A percentile compares a stretch with the other conserved stretches of the same genome.
Conservation (phyloP, 352 stramenopile species). For the Phytophthora sojae region DNA sequence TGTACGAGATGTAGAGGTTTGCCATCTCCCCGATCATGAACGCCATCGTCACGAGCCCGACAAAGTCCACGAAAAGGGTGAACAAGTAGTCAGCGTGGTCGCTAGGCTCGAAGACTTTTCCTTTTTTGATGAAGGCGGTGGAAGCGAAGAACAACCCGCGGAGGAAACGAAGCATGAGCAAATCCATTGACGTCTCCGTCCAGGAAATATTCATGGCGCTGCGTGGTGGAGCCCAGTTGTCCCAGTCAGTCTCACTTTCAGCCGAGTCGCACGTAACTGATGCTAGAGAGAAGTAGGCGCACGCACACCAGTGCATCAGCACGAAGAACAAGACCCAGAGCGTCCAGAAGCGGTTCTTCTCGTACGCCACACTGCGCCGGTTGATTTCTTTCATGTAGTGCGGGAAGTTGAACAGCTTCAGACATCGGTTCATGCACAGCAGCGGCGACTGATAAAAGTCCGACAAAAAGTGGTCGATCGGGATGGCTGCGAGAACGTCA, state of each 20-base stretch:
- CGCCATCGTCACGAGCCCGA: slow-evolving; percentile 51
- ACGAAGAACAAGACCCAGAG: slow-evolving; percentile 54
- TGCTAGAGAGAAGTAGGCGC: slow-evolving; percentile 50
- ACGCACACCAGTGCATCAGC: slow-evolving; percentile 61
- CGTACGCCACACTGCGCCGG: slow-evolving; percentile 59
- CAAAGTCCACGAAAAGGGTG: slow-evolving; percentile 49
- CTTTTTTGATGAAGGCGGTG: slow-evolving; percentile 56
- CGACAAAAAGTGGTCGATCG: slow-evolving; percentile 57
- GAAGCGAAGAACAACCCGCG: slow-evolving; percentile 57
- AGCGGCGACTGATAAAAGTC: slow-evolving; percentile 54
- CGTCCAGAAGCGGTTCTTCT: slow-evolving; percentile 53
- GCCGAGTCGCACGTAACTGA: slow-evolving; percentile 4
- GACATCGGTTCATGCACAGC: slow-evolving; percentile 55
- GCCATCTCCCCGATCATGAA: slow-evolving; percentile 66
- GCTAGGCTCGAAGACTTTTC: slow-evolving; percentile 43
- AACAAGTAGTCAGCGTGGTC: slow-evolving; percentile 42
- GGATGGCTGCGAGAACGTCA: slow-evolving; percentile 52
- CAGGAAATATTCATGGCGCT: slow-evolving; percentile 25
- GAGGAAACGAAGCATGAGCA: slow-evolving; percentile 41
- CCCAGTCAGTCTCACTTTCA: slow-evolving; percentile 31
- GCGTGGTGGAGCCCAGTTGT: slow-evolving; percentile 47
- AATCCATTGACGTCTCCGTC: slow-evolving; percentile 4
- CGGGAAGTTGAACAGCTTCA: slow-evolving; percentile 62
- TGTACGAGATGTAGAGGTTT: slow-evolving; percentile 63
- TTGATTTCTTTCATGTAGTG: slow-evolving; percentile 63